Base-by-base conservation (phyloP, 768 basidiomycete species). In the Auricularia sp. region DNA sequence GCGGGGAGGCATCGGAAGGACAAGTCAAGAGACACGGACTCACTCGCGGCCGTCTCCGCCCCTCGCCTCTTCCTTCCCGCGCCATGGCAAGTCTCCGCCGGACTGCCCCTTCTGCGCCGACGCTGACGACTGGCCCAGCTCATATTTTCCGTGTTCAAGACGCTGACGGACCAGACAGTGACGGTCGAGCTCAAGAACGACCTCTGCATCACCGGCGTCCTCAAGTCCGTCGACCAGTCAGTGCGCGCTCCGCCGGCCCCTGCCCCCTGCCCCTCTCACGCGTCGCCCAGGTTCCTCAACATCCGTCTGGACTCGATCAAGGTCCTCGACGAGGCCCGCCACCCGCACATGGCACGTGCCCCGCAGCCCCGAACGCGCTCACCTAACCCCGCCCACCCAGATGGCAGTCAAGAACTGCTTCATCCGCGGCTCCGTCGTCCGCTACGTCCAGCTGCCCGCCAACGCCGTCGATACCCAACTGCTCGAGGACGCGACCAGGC, bases 401-500 rank as follows among this genome's bases (percentile, higher is more conserved):
- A 94, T 98, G 87, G 94, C 96, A 0, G 94, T 99, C 54, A 96
- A 95, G 79, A 98, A 98, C 75, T 97, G 94, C 75, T 99, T 99
- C 74, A 99, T 99, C 70, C 89, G 97, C 54, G 97, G 97, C 68
- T 96, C 94, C 18, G 97, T 98, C 14, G 95, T 99, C 63, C 89
- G 97, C 69, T 99, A 99, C 71, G 97, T 98, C 21, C 92, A 96
- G 73, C 81, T 99, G 64, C 93, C 94, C 2, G 86, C 92, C 33
- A 88, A 91, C 68, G 90, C 90, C 67, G 93, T 99, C 65, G 97
- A 99, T 75, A 97, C 94, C 2, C 94, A 95, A 69, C 76, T 98
- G 62, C 75, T 99, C 47, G 96, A 99, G 77, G 96, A 99, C 74
- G 96, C 96, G 36, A 98, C 96, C 42, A 81, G 97, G 74, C 81